Evolutionary conservation across 345 rosid species (phyloP), one percentile per base, ranked within the genome.

Genomic region (Odontarrhena argentea): DNA sequence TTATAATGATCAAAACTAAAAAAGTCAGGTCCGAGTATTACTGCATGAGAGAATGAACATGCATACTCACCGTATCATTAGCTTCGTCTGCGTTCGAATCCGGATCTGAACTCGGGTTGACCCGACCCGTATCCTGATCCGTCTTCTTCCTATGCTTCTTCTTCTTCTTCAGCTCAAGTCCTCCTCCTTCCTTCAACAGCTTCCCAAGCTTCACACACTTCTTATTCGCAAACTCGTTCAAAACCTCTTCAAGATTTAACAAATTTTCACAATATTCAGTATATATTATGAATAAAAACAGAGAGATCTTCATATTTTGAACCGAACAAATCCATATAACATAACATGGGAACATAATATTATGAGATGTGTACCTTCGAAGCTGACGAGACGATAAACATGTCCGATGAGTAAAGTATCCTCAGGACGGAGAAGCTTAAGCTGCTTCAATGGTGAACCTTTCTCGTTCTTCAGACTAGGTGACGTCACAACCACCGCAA

Each of bases 401-500:
- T 81, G 84, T 18, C 98, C 96, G 45, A 92, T 79, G 15, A 81
- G 75, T 59, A 92, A 50, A 43, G 96, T 84, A 47, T 87, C 95
- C 1, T 83, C 81, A 0, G 96, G 95, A 43, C 89, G 83, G 41
- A 89, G 80, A 65, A 92, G 98, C 86, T 84, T 92, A 37, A 87
- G 94, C 63, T 92, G 96, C 65, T 85, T 88, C 65, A 84, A 1
- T 32, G 87, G 89, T 50, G 61, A 8, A 1, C 84, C 91, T 49
- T 81, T 77, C 26, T 80, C 84, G 24, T 76, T 61, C 43, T 43
- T 79, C 37, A 61, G 1, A 0, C 79, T 69, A 0, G 92, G 77
- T 9, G 96, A 76, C 43, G 82, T 65, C 13, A 79, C 84, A 34
- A 92, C 77, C 58, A 84, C 81, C 8, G 96, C 96, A 12, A 92